Evolutionary conservation across 164 flowering plant genomes (phyloP), one percentile per base, ranked within the genome.

Genomic region (Vitis cinerea): DNA sequence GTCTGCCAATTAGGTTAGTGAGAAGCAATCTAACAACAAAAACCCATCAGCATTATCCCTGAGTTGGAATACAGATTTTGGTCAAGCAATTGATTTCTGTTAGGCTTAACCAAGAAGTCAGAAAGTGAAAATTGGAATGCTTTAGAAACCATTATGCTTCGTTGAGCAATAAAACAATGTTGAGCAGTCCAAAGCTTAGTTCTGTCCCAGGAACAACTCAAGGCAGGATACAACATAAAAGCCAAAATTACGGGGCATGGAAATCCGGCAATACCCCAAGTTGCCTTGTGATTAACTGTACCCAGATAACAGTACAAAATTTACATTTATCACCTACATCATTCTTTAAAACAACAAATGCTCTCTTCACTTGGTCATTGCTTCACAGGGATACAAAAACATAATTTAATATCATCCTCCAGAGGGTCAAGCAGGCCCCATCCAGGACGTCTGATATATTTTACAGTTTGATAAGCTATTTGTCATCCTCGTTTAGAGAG

Each of bases 401-500:
- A 59, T 53, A 50, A 59, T 50, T 63, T 50, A 27, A 57, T 57
- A 13, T 56, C 47, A 61, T 15, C 59, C 65, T 61, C 51, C 44
- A 59, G 53, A 53, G 63, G 71, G 71, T 67, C 61, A 69, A 52
- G 23, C 60, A 68, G 29, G 52, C 62, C 53, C 37, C 56, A 10
- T 5, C 23, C 15, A 49, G 31, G 54, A 7, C 16, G 50, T 50
- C 54, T 50, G 44, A 37, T 1, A 17, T 23, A 57, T 49, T 30
- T 50, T 71, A 59, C 64, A 57, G 16, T 50, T 59, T n/a, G 31
- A 71, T 50, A 49, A 37, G 66, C 31, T 75, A 74, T 61, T 80
- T 81, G 9, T 79, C 84, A 13, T 83, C 83, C 71, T 59, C 47
- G 57, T 74, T 83, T 14, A 82, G 17, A 2, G 92, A 86, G 75